Conservation (phyloP, 2,329 filamentous ascomycete genomes). For the Alternaria angustiovoidea region DNA sequence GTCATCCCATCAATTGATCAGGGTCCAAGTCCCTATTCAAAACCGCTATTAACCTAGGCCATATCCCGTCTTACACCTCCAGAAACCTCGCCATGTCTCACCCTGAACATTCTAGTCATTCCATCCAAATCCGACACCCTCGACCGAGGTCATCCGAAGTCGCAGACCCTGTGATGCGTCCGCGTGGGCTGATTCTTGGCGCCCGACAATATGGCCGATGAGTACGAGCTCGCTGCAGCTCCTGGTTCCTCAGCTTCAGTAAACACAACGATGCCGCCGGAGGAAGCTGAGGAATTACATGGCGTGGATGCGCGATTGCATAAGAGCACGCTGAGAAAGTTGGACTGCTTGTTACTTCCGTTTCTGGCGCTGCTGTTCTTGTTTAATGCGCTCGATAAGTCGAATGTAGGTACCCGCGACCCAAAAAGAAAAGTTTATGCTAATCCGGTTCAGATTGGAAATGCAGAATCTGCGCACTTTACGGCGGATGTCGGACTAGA, state of each 20-base stretch:
- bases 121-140: not conserved
- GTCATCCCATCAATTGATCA: conserved; percentile 1
- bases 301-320: conserved; percentile 30
- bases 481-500: conserved; percentile 63
- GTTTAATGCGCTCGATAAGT: conserved; percentile 62
- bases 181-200: conserved; percentile 22
- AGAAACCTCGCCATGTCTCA: not conserved
- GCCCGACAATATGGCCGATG: conserved; percentile 20
- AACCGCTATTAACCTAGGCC: not conserved
- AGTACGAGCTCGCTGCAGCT: conserved; percentile 23
- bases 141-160: conserved; percentile 8
- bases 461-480: conserved; percentile 67
- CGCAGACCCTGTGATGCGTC: conserved; percentile 18
- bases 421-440: not conserved
- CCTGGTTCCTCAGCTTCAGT: conserved; percentile 6
- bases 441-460: conserved; percentile 53
- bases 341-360: conserved; percentile 60
- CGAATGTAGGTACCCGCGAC: conserved; percentile 48
- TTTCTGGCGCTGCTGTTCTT: conserved; percentile 62
- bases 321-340: conserved; percentile 55
- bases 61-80: not conserved
- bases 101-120: not conserved
- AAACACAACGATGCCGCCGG: conserved; percentile 17
- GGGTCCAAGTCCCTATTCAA: conserved; percentile 5
- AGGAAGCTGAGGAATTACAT: conserved; percentile 10